phyloP scores from a whole-genome alignment of 2,329 filamentous ascomycete species.

The Didymella pomorum region DNA sequence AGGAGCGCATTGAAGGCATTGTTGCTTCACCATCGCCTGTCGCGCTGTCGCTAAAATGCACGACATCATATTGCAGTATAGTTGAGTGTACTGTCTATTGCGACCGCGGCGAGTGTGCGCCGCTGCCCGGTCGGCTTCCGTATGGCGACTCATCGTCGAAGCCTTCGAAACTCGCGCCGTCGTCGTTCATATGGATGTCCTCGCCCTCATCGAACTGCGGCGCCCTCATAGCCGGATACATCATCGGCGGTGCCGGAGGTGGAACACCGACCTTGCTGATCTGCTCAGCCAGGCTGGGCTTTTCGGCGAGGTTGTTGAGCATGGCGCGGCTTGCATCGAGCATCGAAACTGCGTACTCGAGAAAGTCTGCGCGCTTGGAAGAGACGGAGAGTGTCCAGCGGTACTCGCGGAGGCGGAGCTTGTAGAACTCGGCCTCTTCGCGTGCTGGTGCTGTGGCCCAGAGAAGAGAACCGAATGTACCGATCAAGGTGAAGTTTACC shows the following conservation, averaged over 20 bases:
- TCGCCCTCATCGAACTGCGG: slow-evolving; percentile 29
- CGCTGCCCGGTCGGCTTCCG: slow-evolving; percentile 32
- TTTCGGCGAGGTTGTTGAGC: slow-evolving; percentile 56
- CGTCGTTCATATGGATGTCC: slow-evolving; percentile 43
- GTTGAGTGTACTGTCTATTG: slow-evolving; percentile 14
- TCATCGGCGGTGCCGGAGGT: slow-evolving; percentile 37
- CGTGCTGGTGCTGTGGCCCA: slow-evolving; percentile 87
- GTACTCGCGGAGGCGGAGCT: slow-evolving; percentile 84
- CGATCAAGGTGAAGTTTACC: slow-evolving; percentile 92
- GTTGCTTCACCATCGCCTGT: not conserved
- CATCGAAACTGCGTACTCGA: slow-evolving; percentile 56
- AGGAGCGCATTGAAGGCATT: not conserved
- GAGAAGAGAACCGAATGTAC: slow-evolving; percentile 88
- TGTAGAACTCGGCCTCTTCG: slow-evolving; percentile 94
- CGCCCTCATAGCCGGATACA: slow-evolving; percentile 34
- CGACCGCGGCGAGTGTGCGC: slow-evolving; percentile 34
- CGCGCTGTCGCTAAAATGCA: slow-evolving; percentile 14
- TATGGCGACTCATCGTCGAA: slow-evolving; percentile 41
- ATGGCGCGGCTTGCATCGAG: slow-evolving; percentile 55
- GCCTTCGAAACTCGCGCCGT: slow-evolving; percentile 43
- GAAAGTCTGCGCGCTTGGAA: slow-evolving; percentile 70
- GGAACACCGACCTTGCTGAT: slow-evolving; percentile 51
- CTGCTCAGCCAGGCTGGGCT: slow-evolving; percentile 51
- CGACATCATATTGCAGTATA: not conserved
- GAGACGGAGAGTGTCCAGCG: slow-evolving; percentile 92